phyloP scores from a whole-genome alignment of 1,284 basidiomycete genomes.

The Trametes polyzona region DNA sequence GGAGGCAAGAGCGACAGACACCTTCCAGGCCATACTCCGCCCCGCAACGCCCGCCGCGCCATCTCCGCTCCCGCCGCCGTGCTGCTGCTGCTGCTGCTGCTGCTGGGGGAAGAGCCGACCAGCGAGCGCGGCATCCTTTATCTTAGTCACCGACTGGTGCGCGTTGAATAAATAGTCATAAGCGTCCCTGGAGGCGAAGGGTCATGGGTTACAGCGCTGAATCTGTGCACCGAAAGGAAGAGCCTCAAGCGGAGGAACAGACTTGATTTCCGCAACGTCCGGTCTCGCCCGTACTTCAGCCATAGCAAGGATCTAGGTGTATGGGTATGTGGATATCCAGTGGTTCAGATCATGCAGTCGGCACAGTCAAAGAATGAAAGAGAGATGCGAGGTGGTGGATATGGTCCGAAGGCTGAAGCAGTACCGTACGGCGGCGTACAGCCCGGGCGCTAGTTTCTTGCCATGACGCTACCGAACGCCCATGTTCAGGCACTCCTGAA shows the following conservation, averaged over 20 bases:
- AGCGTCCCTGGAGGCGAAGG: conserved; percentile 49
- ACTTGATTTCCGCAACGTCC: conserved; percentile 34
- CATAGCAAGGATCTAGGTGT: conserved; percentile 16
- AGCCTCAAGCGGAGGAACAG: conserved; percentile 33
- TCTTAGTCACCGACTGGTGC: conserved; percentile 57
- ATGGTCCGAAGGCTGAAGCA: too few relatives aligned
- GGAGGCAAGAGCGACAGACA: conserved; percentile 32
- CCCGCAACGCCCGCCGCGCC: conserved; percentile 52
- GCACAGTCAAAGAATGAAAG: not conserved
- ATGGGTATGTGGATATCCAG: not conserved
- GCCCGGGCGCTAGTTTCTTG: not conserved
- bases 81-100: too few relatives aligned
- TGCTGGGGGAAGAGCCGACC: conserved; percentile 66
- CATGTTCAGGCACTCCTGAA: too few relatives aligned
- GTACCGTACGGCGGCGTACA: not conserved
- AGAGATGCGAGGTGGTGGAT: not conserved
- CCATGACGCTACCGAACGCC: conserved; percentile 1
- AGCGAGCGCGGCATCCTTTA: conserved; percentile 65
- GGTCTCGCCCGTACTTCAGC: conserved; percentile 26
- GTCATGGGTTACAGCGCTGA: conserved; percentile 29
- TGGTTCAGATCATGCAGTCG: not conserved
- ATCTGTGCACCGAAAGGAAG: conserved; percentile 27
- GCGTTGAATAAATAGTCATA: conserved; percentile 66
- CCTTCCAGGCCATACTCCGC: conserved; percentile 83
- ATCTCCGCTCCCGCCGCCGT: too few relatives aligned